phyloP scores from a whole-genome alignment of 2,329 filamentous ascomycete species.

The Xylaria sp. region DNA sequence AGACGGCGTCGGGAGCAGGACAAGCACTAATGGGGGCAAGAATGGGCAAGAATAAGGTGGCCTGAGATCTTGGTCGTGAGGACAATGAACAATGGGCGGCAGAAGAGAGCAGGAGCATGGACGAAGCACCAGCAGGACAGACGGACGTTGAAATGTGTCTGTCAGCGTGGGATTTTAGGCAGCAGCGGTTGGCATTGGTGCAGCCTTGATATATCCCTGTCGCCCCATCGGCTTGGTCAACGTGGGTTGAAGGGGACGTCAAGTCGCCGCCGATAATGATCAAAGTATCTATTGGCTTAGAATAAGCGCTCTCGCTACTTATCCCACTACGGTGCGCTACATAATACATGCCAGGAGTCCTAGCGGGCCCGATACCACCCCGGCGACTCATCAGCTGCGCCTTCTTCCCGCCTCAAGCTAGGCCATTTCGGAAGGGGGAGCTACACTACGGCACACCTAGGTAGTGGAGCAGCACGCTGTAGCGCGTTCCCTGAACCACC shows the following conservation, averaged over 20 bases:
- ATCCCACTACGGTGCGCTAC: constrained; percentile 37
- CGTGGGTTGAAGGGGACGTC: neutral
- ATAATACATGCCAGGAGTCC: constrained; percentile 41
- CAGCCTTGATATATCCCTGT: constrained; percentile 41
- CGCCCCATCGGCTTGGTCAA: constrained; percentile 32
- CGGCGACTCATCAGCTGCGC: constrained; percentile 43
- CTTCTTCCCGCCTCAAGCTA: constrained; percentile 43
- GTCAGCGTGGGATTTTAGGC: constrained; percentile 46
- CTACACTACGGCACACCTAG: neutral
- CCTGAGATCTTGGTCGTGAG: constrained; percentile 27
- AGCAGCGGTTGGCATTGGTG: constrained; percentile 48
- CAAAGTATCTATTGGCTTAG: constrained; percentile 14
- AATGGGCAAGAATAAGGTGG: constrained; percentile 26
- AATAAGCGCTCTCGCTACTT: constrained; percentile 28
- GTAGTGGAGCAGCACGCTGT: constrained; percentile 1
- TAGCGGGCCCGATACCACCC: constrained; percentile 43
- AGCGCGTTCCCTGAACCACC: constrained; percentile 1
- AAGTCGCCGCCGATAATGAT: constrained; percentile 32
- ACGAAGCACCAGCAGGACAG: constrained; percentile 35
- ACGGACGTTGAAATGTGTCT: constrained; percentile 44
- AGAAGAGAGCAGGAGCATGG: constrained; percentile 13
- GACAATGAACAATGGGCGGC: neutral
- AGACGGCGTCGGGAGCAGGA: constrained; percentile 16
- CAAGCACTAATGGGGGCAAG: constrained; percentile 20
- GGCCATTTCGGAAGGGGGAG: constrained; percentile 31